phyloP scores from a whole-genome alignment of 2,329 filamentous ascomycete genomes.

The Sporothrix schenckii region DNA sequence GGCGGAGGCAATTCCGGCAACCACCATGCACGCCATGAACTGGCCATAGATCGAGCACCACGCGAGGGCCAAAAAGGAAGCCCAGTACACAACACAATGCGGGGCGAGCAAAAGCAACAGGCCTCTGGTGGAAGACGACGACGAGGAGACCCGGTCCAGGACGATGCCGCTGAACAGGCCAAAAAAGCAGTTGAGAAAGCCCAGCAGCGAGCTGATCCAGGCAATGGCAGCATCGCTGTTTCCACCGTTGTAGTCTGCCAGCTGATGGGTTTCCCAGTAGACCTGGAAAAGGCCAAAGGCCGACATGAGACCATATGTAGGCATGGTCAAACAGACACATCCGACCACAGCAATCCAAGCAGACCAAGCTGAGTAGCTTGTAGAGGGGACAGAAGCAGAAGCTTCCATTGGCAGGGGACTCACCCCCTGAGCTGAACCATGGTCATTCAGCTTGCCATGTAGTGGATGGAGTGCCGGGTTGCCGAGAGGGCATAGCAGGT shows the following conservation, averaged over 20 bases:
- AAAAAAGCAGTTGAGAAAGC: conserved; percentile 40
- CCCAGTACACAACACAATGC: conserved; percentile 37
- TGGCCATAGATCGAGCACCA: conserved; percentile 40
- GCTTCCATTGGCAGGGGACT: neutral
- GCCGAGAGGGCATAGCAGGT: neutral
- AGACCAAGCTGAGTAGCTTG: neutral
- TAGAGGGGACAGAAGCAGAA: neutral
- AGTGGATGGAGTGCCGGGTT: neutral
- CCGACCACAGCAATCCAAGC: neutral
- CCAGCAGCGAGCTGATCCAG: conserved; percentile 42
- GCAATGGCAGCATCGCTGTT: conserved; percentile 35
- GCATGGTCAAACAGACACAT: conserved; percentile 34
- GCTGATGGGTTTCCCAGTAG: conserved; percentile 39
- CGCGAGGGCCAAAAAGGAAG: conserved; percentile 39
- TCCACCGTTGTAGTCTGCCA: conserved; percentile 28
- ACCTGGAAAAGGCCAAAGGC: conserved; percentile 41
- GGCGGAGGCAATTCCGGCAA: conserved; percentile 39
- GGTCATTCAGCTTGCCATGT: too few species aligned
- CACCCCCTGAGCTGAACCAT: neutral
- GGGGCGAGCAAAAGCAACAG: conserved; percentile 31
- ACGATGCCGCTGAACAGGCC: conserved; percentile 36
- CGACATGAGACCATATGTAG: conserved; percentile 41
- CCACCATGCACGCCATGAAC: conserved; percentile 41
- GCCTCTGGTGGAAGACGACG: neutral
- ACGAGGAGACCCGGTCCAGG: conserved; percentile 37